phyloP scores from a whole-genome alignment of 2,329 filamentous ascomycete species.

The Clonostachys rosea region DNA sequence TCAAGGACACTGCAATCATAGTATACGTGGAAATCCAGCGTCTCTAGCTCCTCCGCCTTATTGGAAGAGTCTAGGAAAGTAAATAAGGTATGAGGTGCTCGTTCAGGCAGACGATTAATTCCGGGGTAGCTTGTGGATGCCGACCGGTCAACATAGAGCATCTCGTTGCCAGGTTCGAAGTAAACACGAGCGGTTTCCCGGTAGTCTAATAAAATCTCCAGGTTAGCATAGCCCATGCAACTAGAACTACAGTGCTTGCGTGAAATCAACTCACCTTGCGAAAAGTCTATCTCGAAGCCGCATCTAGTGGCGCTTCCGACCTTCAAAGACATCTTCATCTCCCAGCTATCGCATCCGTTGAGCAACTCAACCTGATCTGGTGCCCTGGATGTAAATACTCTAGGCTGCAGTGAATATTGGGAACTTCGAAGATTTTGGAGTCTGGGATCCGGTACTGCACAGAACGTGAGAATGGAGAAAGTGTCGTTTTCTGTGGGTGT shows the following conservation, averaged over 20 bases:
- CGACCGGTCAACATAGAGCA: constrained; percentile 30
- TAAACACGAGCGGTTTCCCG: constrained; percentile 24
- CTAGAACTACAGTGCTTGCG: too few relatives aligned
- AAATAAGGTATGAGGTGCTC: constrained; percentile 35
- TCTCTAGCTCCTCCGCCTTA: constrained; percentile 6
- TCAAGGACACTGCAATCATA: constrained; percentile 15
- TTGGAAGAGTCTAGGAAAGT: constrained; percentile 24
- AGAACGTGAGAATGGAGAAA: constrained; percentile 35
- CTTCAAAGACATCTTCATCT: too few relatives aligned
- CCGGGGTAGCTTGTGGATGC: constrained; percentile 16
- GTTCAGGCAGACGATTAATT: constrained; percentile 23
- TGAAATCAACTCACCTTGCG: too few relatives aligned
- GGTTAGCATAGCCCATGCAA: too few relatives aligned
- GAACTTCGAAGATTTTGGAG: constrained; percentile 11
- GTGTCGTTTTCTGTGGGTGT: constrained; percentile 3
- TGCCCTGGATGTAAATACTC: constrained; percentile 11
- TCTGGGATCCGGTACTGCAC: constrained; percentile 19
- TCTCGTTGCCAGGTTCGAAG: constrained; percentile 29
- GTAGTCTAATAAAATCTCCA: too few relatives aligned
- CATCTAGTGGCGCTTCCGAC: too few relatives aligned
- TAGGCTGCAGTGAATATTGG: constrained; percentile 12
- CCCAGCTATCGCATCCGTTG: too few relatives aligned
- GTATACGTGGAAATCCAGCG: constrained; percentile 12
- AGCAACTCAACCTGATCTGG: too few relatives aligned
- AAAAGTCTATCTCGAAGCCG: too few relatives aligned